Percentiles rank a stretch among this genome's conserved stretches.
These are phyloP conservation scores for Didymellaceae sp. DNA, from an alignment of 2,329 filamentous ascomycete species.

Conservation along the genomic window DNA sequence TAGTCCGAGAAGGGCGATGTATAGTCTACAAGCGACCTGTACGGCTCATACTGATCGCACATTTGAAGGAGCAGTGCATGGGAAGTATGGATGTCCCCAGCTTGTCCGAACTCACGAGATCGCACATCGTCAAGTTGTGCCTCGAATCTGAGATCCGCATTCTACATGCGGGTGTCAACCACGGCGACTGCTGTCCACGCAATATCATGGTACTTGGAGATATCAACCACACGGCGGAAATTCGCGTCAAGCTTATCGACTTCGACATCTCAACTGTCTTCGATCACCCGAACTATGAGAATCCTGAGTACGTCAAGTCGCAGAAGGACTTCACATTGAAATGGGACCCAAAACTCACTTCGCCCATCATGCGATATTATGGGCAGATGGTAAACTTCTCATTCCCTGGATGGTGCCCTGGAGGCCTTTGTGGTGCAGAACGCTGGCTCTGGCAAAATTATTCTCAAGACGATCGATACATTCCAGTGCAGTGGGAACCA, in stretches of 20 bases:
- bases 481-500: not conserved
- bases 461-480: not conserved
- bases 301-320: not conserved
- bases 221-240: not conserved
- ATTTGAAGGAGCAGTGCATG: not conserved
- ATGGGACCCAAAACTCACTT: not conserved
- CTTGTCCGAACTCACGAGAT: not conserved
- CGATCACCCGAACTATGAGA: not conserved
- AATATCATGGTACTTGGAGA: slow-evolving; percentile 15
- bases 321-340: not conserved
- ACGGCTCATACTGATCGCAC: not conserved
- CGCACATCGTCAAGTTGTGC: not conserved
- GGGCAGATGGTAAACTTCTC: not conserved
- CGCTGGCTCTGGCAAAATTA: slow-evolving; percentile 1
- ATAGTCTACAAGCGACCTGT: not conserved
- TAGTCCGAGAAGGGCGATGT: not conserved
- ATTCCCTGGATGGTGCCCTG: not conserved
- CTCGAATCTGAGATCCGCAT: slow-evolving; percentile 1
- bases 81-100: not conserved
- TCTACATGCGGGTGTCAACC: slow-evolving; percentile 1
- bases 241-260: not conserved
- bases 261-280: not conserved
- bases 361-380: not conserved
- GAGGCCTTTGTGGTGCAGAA: not conserved
- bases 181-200: slow-evolving; percentile 15